Percentiles rank a stretch among this genome's conserved stretches.
These are phyloP conservation scores for Willaertia magna DNA, from an alignment of 208 protist species.

Conservation along the genomic window DNA sequence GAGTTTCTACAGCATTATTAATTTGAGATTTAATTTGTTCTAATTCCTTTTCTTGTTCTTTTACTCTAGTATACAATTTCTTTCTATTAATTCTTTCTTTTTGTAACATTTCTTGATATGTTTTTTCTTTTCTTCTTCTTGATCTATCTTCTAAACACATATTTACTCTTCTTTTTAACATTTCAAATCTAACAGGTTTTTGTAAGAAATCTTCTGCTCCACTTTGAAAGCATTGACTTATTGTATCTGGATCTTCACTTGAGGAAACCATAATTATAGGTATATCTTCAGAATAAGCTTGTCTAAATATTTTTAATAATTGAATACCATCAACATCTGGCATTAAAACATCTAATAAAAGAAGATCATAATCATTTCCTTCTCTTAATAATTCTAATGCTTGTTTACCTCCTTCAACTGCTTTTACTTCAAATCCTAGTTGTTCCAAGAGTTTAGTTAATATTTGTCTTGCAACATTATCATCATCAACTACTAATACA, in stretches of 20 bases:
- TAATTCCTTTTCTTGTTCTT: neutral
- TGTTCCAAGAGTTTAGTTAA: neutral
- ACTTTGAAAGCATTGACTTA: neutral
- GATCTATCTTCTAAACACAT: conserved; percentile 4
- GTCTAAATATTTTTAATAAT: neutral
- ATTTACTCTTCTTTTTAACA: neutral
- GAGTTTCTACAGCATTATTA: neutral
- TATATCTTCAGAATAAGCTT: neutral
- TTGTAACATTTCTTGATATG: neutral
- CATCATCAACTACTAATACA: neutral
- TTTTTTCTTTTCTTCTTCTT: neutral
- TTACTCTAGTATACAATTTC: neutral
- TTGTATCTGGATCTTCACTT: neutral
- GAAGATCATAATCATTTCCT: neutral
- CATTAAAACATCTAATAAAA: neutral
- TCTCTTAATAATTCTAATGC: neutral
- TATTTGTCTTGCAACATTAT: neutral
- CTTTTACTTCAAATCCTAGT: neutral
- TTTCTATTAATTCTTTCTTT: neutral
- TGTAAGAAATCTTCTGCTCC: conserved; percentile 9
- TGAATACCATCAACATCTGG: neutral
- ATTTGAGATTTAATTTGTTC: neutral
- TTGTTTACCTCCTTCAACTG: neutral
- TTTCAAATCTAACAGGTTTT: conserved; percentile 1
- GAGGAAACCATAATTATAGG: conserved; percentile 5